These are phyloP conservation scores for Primulina huaijiensis DNA, from an alignment of 257 asterid genomes.

Conservation along the genomic window DNA sequence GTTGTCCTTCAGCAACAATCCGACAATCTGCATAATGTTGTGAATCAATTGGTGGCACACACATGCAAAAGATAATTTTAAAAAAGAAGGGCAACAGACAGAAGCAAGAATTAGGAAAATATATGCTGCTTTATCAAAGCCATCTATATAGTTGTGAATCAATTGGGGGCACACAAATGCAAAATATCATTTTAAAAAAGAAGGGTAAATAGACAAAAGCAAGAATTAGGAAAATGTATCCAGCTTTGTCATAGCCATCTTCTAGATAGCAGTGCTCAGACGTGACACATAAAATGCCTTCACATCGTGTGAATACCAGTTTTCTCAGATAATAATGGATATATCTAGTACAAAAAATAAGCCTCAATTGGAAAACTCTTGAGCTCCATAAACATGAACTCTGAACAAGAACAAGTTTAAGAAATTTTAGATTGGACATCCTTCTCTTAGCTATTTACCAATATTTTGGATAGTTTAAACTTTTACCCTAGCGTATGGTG, in stretches of 20 bases:
- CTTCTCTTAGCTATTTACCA: background rate
- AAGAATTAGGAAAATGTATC: conserved; percentile 22
- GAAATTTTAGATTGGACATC: background rate
- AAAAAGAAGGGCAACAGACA: conserved; percentile 12
- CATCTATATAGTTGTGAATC: background rate
- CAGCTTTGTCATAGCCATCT: conserved; percentile 9
- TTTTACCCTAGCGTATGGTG: no score
- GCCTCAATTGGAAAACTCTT: background rate
- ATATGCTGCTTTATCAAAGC: conserved; percentile 14
- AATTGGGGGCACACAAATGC: no score
- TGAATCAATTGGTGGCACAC: conserved; percentile 18
- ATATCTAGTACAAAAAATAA: background rate
- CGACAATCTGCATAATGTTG: conserved; percentile 59
- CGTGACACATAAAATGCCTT: conserved; percentile 2
- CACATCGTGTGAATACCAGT: conserved; percentile 8
- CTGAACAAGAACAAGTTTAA: background rate
- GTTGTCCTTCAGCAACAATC: conserved; percentile 77
- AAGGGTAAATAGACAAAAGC: conserved; percentile 11
- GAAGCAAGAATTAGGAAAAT: conserved; percentile 17
- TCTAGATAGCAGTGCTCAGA: conserved; percentile 16
- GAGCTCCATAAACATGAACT: background rate
- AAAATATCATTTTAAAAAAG: background rate
- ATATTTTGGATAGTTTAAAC: background rate
- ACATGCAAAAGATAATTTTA: background rate
- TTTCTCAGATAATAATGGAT: background rate